Conservation (phyloP, 163 green algal genomes). For the Coccomyxa subellipsoidea region DNA sequence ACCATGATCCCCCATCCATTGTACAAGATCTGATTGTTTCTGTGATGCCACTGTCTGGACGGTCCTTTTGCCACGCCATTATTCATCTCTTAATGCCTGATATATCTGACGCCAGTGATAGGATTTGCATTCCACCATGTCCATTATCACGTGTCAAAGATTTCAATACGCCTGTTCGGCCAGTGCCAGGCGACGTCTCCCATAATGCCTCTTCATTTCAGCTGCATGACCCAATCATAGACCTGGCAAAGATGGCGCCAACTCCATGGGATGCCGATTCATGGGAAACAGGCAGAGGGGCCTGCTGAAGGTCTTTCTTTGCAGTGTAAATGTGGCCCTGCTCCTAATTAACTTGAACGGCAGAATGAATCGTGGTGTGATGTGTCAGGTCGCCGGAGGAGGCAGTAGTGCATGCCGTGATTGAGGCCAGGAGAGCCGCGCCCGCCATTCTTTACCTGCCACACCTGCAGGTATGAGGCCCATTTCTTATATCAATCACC, state of each 20-base stretch:
- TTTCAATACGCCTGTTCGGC: too few species aligned
- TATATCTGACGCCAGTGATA: too few species aligned
- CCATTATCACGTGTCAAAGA: not conserved
- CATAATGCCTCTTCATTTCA: not conserved
- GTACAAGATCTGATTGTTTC: too few species aligned
- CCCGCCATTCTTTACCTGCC: conserved; percentile 88
- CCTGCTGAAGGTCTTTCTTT: not conserved
- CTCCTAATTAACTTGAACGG: not conserved
- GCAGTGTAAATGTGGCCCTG: not conserved
- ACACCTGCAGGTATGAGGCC: conserved; percentile 59
- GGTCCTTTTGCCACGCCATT: too few species aligned
- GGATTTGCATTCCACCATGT: not conserved
- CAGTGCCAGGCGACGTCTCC: too few species aligned
- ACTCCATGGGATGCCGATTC: too few species aligned
- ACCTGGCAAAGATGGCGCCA: too few species aligned
- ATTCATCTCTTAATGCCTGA: too few species aligned
- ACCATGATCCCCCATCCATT: too few species aligned
- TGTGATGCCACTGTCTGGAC: too few species aligned
- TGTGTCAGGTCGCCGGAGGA: conserved; percentile 72
- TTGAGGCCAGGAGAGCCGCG: conserved; percentile 75
- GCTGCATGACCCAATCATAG: not conserved
- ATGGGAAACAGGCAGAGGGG: too few species aligned
- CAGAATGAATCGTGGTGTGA: not conserved
- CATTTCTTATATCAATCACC: too few species aligned
- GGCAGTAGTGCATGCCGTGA: conserved; percentile 80